Evolutionary conservation across 306 rosid species (phyloP), one percentile per base, ranked within the genome.

Genomic region (Corylus heterophylla): DNA sequence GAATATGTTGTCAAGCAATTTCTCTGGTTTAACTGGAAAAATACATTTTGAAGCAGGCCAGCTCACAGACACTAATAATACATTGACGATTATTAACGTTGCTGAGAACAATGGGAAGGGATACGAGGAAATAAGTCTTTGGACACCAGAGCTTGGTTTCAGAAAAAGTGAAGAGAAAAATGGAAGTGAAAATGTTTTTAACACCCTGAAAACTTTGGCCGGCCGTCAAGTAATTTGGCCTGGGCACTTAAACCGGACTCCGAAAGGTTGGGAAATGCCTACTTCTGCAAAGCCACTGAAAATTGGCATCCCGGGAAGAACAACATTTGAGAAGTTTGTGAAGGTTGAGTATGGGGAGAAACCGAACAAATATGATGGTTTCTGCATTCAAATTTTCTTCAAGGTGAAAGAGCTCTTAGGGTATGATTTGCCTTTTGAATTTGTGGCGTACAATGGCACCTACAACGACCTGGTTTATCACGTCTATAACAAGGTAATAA

Each of bases 251-350:
- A 0, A 5, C 0, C 11, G 59, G 17, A 78, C 1, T 80, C 96
- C 96, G 9, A 84, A 80, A 70, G 97, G 94, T 1, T 93, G 97
- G 92, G 84, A 80, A 59, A 61, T 90, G 68, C 96, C 96, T 11
- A 82, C 85, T 14, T 73, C 54, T 76, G 64, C 18, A 29, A 89
- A 83, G 12, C 86, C 78, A 54, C 39, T 93, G 85, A 88, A 6
- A 83, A 85, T 93, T 62, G 94, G 89, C 9, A 83, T 93, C 52
- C 92, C 92, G 0, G 89, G 89, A 22, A 83, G 76, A 25, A 58
- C 92, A 12, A 14, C 80, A 62, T 89, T 89, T 86, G 54, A 77
- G 10, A 88, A 75, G 75, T 93, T 90, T 80, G 96, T 90, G 63
- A 84, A 79, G 61, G 86, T 92, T 27, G 82, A 74, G 42, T 72